Base-by-base conservation (phyloP, 2,329 filamentous ascomycete genomes). In the Trichoderma cornu-damae region DNA sequence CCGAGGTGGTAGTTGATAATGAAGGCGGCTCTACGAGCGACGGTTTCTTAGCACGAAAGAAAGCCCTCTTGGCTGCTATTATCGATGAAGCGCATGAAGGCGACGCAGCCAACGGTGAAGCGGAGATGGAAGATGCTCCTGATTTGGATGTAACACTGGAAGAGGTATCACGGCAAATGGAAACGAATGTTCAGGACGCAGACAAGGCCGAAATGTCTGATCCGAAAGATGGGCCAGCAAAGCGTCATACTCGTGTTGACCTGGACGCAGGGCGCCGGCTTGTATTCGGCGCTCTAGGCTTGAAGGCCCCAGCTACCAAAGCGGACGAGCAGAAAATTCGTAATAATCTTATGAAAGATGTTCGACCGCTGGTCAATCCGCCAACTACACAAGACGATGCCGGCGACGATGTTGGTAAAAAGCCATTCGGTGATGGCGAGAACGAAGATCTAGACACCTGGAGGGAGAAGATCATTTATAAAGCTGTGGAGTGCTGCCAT, bases 401-500 rank as follows among this genome's bases (percentile, higher is more conserved):
- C 4, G 40, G 9, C 9, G n/a, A 22, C 6, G 40, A 30, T 18
- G 22, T 24, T 7, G 34, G 20, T 6, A 18, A 32, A n/a, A 58
- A 64, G 3, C 57, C 59, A 26, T 18, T 18, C 7, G 12, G 1
- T n/a, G 30, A 20, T n/a, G 12, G 12, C 7, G 3, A 26, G 20
- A 16, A 24, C 11, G 38, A 58, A 43, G 78, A 83, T 43, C 73
- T 79, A 0, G 79, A 88, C 28, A 79, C 82, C 20, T 96, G 92
- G 92, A 83, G 83, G 63, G 75, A 82, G 4, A 90, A 85, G 63
- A 86, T 96, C 59, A 80, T 76, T 9, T 84, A 96, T 60, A 81
- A 82, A 22, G 92, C 90, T 20, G 89, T 95, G 1, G 93, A 97
- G 69, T 96, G 92, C 71, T 83, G 85, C 61, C 79, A 88, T n/a